Evolutionary conservation across 345 rosid genomes (phyloP).

Genomic region (Gossypium mustelinum): DNA sequence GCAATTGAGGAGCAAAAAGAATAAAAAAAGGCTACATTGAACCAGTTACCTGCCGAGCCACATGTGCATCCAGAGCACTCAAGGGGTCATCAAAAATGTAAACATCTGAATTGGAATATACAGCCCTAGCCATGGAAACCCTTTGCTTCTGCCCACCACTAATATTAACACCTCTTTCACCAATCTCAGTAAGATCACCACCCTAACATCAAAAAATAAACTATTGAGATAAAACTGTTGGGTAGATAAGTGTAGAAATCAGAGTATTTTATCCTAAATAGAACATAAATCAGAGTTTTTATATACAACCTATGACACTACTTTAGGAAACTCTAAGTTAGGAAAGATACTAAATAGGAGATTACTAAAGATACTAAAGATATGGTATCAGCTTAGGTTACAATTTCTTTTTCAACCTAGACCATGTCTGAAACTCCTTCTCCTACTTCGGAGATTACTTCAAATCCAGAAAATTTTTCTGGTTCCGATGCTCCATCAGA

Average conservation of each 20-base stretch:
- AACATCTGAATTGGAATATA: slow-evolving; percentile 86
- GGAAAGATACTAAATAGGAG: no score
- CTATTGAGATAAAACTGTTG: slow-evolving; percentile 14
- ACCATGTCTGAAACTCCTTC: no score
- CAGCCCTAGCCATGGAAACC: slow-evolving; percentile 98
- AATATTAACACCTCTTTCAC: slow-evolving; percentile 98
- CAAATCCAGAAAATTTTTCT: no score
- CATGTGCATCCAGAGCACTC: slow-evolving; percentile 99
- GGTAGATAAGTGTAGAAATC: not conserved
- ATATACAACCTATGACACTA: no score
- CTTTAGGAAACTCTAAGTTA: no score
- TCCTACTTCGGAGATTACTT: no score
- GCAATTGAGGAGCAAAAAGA: not conserved
- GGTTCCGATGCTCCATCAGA: no score
- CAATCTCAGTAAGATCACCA: slow-evolving; percentile 99
- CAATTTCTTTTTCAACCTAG: no score
- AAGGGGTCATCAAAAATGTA: slow-evolving; percentile 95
- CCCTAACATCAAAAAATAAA: slow-evolving; percentile 50
- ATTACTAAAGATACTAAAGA: no score
- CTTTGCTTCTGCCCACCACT: slow-evolving; percentile 99
- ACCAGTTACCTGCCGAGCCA: slow-evolving; percentile 78
- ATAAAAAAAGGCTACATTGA: slow-evolving; percentile 1
- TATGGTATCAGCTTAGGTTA: no score
- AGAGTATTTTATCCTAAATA: no score
- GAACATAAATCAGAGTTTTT: no score